Conservation (phyloP, 768 basidiomycete genomes). For the Lyophyllum shimeji region DNA sequence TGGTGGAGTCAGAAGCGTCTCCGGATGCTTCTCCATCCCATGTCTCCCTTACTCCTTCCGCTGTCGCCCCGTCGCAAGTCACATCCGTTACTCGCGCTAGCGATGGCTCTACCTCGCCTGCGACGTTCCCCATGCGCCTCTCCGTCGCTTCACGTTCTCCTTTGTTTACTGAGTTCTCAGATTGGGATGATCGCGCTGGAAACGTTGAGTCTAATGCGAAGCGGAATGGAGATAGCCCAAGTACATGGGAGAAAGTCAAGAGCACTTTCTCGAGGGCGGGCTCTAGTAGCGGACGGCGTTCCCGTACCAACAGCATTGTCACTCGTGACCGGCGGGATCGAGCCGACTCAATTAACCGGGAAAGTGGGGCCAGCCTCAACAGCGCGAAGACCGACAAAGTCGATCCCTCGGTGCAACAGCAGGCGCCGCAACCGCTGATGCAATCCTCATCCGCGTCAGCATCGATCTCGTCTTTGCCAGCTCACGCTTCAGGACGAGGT, state of each 20-base stretch:
- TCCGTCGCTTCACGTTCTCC: constrained; percentile 69
- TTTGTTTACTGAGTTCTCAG: constrained; percentile 43
- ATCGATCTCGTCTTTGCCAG: constrained; percentile 63
- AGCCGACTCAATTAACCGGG: constrained; percentile 72
- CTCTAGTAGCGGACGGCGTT: constrained; percentile 70
- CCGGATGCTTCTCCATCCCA: constrained; percentile 46
- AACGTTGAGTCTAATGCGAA: constrained; percentile 49
- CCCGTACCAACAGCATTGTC: constrained; percentile 75
- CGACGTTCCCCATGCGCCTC: constrained; percentile 57
- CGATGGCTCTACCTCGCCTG: constrained; percentile 52
- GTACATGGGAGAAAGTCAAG: constrained; percentile 75
- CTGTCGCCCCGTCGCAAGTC: constrained; percentile 42
- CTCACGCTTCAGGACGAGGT: constrained; percentile 52
- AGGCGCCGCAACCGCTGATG: constrained; percentile 44
- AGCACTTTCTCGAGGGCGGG: constrained; percentile 63
- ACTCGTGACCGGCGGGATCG: constrained; percentile 66
- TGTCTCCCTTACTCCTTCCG: constrained; percentile 48
- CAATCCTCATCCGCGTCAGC: constrained; percentile 68
- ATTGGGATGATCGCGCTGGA: constrained; percentile 47
- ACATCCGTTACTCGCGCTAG: constrained; percentile 38
- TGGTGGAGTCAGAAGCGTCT: constrained; percentile 64
- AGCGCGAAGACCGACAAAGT: constrained; percentile 60
- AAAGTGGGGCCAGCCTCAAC: constrained; percentile 72
- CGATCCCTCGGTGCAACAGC: constrained; percentile 38
- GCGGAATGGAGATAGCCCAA: constrained; percentile 52